Conservation (phyloP, 148 eudicot species). For the Simmondsia chinensis region DNA sequence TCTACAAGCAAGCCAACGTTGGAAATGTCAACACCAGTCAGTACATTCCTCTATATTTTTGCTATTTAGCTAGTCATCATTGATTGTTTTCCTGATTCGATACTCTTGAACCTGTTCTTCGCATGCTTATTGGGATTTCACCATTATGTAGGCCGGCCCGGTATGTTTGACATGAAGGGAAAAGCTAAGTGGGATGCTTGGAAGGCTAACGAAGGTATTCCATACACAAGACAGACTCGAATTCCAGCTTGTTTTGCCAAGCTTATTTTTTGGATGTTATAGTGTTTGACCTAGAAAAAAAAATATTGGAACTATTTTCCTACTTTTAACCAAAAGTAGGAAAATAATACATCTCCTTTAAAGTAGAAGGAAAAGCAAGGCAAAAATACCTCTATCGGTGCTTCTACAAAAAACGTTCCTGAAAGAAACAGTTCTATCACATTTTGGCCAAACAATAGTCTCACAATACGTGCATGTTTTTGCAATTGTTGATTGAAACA, state of each 20-base stretch:
- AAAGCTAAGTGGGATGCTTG: constrained; percentile 96
- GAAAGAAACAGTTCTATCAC: no score
- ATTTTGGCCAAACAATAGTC: background rate
- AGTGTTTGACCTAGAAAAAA: no score
- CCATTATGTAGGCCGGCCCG: constrained; percentile 64
- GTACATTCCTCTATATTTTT: constrained; percentile 13
- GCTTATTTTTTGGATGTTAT: no score
- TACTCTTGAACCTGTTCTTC: background rate
- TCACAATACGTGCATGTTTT: background rate
- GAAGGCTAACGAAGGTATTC: constrained; percentile 83
- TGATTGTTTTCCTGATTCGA: background rate
- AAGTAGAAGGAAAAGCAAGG: no score
- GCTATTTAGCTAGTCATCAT: background rate
- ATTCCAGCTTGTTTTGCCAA: no score
- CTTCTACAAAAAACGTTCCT: no score
- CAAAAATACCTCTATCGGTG: no score
- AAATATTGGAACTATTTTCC: no score
- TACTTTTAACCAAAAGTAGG: no score
- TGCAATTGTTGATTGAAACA: no score
- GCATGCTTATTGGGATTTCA: background rate
- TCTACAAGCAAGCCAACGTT: constrained; percentile 85
- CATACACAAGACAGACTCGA: background rate
- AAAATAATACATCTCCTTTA: no score
- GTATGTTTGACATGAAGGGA: constrained; percentile 68
- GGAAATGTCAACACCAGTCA: constrained; percentile 77